These are phyloP conservation scores for Plenodomus biglobosus DNA, from an alignment of 2,329 filamentous ascomycete species.

Conservation along the genomic window DNA sequence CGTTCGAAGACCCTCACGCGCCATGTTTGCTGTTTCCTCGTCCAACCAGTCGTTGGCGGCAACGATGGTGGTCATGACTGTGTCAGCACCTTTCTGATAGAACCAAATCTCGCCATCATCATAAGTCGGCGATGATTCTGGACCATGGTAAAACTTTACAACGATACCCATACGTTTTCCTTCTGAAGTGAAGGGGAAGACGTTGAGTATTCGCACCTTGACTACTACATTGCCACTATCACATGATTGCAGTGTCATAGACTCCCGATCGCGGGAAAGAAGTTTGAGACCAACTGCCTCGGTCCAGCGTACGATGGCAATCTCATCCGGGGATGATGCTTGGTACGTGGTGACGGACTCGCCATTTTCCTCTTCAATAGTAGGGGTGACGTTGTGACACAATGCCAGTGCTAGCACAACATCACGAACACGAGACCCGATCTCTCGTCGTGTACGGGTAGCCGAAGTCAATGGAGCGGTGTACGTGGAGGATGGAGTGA, in stretches of 20 bases:
- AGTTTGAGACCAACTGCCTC: constrained; percentile 87
- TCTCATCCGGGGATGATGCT: constrained; percentile 95
- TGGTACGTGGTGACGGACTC: constrained; percentile 82
- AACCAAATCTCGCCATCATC: constrained; percentile 87
- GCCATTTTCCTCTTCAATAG: constrained; percentile 79
- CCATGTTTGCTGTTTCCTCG: constrained; percentile 99
- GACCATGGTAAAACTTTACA: constrained; percentile 69
- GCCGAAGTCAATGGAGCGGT: constrained; percentile 63
- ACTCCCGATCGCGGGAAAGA: constrained; percentile 80
- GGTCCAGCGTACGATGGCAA: constrained; percentile 95
- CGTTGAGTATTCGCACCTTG: constrained; percentile 82
- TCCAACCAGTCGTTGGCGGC: constrained; percentile 97
- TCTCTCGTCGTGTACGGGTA: constrained; percentile 87
- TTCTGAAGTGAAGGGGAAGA: constrained; percentile 97
- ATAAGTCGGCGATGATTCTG: constrained; percentile 47
- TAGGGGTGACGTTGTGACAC: constrained; percentile 97
- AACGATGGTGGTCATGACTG: constrained; percentile 95
- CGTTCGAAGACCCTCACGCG: constrained; percentile 89
- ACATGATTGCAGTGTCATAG: constrained; percentile 78
- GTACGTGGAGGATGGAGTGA: constrained; percentile 75
- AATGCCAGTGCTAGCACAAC: constrained; percentile 88
- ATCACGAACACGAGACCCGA: constrained; percentile 88
- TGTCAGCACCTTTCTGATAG: constrained; percentile 97
- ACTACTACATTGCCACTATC: constrained; percentile 74
- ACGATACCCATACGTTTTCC: constrained; percentile 98